Evolutionary conservation across 768 basidiomycete species (phyloP).

Genomic region (Panus rudis): DNA sequence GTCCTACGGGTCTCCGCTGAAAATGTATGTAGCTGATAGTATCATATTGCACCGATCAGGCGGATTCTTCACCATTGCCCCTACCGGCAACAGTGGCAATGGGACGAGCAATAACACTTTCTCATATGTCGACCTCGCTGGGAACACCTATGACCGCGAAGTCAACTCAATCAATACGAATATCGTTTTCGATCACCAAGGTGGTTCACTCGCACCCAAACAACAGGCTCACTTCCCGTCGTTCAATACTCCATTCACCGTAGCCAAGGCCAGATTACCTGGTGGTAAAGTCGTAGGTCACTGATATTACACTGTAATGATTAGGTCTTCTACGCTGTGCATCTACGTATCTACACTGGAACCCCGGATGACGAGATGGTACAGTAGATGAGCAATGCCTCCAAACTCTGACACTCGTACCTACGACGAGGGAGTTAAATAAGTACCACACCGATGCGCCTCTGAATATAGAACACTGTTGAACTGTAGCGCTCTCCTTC

Average conservation of each 20-base stretch:
- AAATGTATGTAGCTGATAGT: background rate
- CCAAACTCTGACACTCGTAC: no score
- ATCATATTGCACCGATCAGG: constrained; percentile 22
- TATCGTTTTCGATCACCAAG: constrained; percentile 53
- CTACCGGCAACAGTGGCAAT: constrained; percentile 50
- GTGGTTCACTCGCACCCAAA: constrained; percentile 39
- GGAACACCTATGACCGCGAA: constrained; percentile 54
- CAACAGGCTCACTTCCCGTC: constrained; percentile 1
- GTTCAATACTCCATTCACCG: constrained; percentile 3
- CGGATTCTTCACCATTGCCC: constrained; percentile 41
- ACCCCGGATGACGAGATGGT: no score
- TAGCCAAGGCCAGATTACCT: constrained; percentile 28
- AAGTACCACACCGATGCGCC: no score
- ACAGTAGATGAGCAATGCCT: no score
- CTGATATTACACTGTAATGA: no score
- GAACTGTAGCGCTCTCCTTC: constrained; percentile 4
- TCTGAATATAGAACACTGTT: background rate
- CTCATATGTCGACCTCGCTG: constrained; percentile 47
- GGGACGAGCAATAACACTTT: constrained; percentile 68
- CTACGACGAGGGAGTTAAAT: no score
- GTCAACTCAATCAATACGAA: constrained; percentile 56
- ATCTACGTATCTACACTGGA: no score
- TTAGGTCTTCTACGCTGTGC: no score
- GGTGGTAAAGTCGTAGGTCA: constrained; percentile 24
- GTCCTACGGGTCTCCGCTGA: constrained; percentile 12